These are phyloP conservation scores for Entonaema liquescens DNA, from an alignment of 495 filamentous ascomycete genomes.

Conservation along the genomic window DNA sequence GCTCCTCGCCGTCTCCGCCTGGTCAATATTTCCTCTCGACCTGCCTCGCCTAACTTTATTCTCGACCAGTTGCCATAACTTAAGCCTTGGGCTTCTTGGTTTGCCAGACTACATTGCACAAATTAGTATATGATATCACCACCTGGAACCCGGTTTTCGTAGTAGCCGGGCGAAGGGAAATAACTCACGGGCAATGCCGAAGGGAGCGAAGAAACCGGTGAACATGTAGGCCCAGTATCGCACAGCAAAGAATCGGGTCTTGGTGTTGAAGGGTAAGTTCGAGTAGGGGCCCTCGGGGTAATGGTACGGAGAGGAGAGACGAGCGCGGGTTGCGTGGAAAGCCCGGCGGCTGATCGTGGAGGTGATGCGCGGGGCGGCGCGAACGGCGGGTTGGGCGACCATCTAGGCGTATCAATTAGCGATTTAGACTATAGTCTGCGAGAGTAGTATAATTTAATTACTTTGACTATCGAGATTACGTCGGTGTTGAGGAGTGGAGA, in stretches of 20 bases:
- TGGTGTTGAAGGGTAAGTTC: slow-evolving; percentile 96
- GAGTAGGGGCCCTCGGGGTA: slow-evolving; percentile 95
- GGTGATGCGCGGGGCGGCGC: slow-evolving; percentile 65
- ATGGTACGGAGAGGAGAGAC: slow-evolving; percentile 90
- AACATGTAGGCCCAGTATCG: slow-evolving; percentile 85
- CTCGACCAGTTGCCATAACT: slow-evolving; percentile 30
- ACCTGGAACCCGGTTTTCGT: background rate
- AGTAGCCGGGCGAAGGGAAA: background rate
- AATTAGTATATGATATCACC: slow-evolving; percentile 27
- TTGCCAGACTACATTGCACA: slow-evolving; percentile 75
- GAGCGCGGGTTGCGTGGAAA: slow-evolving; percentile 90
- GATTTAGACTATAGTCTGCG: background rate
- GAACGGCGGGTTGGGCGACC: slow-evolving; percentile 81
- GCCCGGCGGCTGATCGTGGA: slow-evolving; percentile 83
- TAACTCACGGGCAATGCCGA: slow-evolving; percentile 81
- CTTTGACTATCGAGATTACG: slow-evolving; percentile 44
- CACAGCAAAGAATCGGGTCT: slow-evolving; percentile 81
- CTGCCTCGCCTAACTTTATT: background rate
- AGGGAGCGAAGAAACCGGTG: slow-evolving; percentile 80
- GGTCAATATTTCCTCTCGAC: slow-evolving; percentile 1
- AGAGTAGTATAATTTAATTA: slow-evolving; percentile 11
- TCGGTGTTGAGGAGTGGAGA: slow-evolving; percentile 32
- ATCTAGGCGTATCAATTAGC: slow-evolving; percentile 67
- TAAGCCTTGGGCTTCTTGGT: slow-evolving; percentile 72
- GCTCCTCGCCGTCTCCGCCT: slow-evolving; percentile 19